Evolutionary conservation across 176 grass and related monocot species (phyloP), one percentile per base, ranked within the genome.

Genomic region (Oryza punctata): DNA sequence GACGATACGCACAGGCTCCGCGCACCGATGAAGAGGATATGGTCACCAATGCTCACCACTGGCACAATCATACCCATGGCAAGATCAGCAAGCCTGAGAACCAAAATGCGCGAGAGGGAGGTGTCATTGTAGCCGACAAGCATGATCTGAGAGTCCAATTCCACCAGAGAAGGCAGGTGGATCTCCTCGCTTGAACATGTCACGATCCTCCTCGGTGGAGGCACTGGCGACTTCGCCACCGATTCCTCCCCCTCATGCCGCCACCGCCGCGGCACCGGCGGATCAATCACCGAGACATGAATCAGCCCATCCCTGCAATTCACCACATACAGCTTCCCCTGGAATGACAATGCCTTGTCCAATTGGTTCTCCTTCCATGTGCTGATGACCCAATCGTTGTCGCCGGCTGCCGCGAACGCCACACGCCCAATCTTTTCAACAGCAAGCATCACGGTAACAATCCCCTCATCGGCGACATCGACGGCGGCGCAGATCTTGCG

Each of bases 61-160:
- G 19, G 67, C 66, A 70, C n/a, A 70, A 29, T 81, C 30, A 15
- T 81, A 60, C 33, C 32, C 32, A 33, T 33, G 32, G 32, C 32
- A 33, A 80, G 78, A 80, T 80, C 78, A 25, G 78, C 64, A 54
- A 80, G 65, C 78, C 12, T 80, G 65, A 80, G 45, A 54, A 80
- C 45, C 45, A 80, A 10, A 10, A 80, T 80, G 19, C n/a, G 65
- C 8, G 65, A 80, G 67, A 80, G 69, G 65, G 65, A 80, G 19
- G 65, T 80, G 29, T 57, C 78, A 69, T 61, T 61, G 80, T 72
- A 82, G 37, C 68, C 80, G 0, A 82, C 50, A 38, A 82, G 52
- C 80, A 82, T 63, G 52, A 82, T 43, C 68, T 63, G 14, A 2
- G 52, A 82, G 50, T 72, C 69, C 50, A 82, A 72, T 82, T 82